Base-by-base conservation (phyloP, 2,329 filamentous ascomycete species). In the Geosmithia morbida region DNA sequence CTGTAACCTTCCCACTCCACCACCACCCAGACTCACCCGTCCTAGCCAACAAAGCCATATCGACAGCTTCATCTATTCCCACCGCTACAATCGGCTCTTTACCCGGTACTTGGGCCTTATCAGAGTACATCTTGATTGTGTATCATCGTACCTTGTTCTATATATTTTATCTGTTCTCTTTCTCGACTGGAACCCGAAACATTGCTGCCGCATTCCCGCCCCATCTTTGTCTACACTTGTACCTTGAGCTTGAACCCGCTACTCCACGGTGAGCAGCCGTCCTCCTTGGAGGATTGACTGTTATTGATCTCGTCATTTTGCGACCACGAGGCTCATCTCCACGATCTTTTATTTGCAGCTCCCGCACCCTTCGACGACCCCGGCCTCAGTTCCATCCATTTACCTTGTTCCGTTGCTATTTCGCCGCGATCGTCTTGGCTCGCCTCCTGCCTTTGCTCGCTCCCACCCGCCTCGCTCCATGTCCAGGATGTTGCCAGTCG, bases 401-500 rank as follows among this genome's bases (percentile, higher is more conserved):
- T 19, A 19, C 26, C 41, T 22, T 5, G 8, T 37, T 13, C 33
- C 33, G 13, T 13, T 37, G 14, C 10, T 37, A 37, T 3, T 37
- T 16, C 11, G 33, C 13, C 33, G 33, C 19, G 7, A 40, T 41
- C 44, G 22, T 46, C 30, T 14, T 30, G 37, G 39, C 18, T 33
- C 43, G 30, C 43, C 19, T 19, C 6, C 20, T 33, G 45, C 29
- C 22, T 2, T 26, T 11, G 41, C 11, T 7, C 18, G 18, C 40
- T 3, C 46, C 10, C n/a, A 10, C 18, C 13, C 22, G 2, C 18
- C 26, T 37, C 41, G 43, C 40, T 18, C 17, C 41, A 17, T 57
- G 54, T 64, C 69, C 75, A 79, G 67, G 66, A 79, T 79, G 75
- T 70, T 77, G 71, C 67, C 71, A 68, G 67, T 65, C 67, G 67